Evolutionary conservation across 176 grass and related monocot genomes (phyloP), one percentile per base, ranked within the genome.

Genomic region (Phragmites australis): DNA sequence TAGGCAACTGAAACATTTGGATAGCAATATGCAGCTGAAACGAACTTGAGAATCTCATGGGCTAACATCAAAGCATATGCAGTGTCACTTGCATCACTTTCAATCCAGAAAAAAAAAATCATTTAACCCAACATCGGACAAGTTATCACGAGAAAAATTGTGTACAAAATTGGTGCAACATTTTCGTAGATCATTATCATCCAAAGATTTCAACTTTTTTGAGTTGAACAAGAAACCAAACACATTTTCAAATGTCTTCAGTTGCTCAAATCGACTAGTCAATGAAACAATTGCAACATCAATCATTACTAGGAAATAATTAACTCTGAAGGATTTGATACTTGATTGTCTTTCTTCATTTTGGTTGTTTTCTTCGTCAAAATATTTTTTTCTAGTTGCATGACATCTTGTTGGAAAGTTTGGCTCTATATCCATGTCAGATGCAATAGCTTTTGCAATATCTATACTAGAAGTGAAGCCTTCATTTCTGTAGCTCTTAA

Each of bases 221-320:
- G 68, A 74, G 12, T 23, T 74, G 31, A 74, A 54, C 7, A 74
- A 55, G 70, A 73, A 73, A 11, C 51, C 72, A 43, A 75, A 75
- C 12, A 26, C 0, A 0, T 9, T 30, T 13, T 44, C 74, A 76
- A 76, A 76, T 46, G n/a, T 0, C 11, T 46, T 13, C 1, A 76
- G 0, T 1, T 42, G n/a, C 2, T 58, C 53, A 75, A 43, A 65
- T 65, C 17, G 34, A 65, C 2, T 65, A 21, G 5, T 21, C 25
- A 70, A 70, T 49, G 72, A 75, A 75, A 52, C 34, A 56, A 49
- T 49, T 70, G 44, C 68, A 7, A 4, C 16, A 31, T 70, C 23
- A 17, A 48, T 30, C 2, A 48, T 49, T 15, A 70, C 15, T 5
- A 30, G 2, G 4, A 70, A 70, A 12, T 70, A 70, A 27, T 70